These are phyloP conservation scores for Penicillium paxilli DNA, from an alignment of 495 filamentous ascomycete genomes.

Conservation along the genomic window DNA sequence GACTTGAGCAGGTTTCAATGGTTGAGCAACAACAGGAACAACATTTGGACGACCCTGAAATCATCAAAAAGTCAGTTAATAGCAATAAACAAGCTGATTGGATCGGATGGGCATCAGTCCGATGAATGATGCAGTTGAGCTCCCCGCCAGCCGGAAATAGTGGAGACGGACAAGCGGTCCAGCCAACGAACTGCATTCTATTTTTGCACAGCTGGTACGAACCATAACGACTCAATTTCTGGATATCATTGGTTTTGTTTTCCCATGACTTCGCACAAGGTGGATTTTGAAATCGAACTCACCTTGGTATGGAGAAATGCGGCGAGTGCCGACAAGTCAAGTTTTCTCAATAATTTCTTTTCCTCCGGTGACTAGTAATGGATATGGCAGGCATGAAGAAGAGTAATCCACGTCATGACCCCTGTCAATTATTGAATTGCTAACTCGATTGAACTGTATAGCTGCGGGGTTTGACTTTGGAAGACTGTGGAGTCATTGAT, in stretches of 20 bases:
- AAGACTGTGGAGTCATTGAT: not conserved
- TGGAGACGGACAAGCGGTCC: not conserved
- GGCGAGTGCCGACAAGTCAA: not conserved
- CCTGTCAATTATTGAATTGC: not conserved
- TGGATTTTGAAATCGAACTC: too few relatives aligned
- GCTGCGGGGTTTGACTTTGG: not conserved
- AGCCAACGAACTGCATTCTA: conserved; percentile 12
- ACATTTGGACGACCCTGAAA: not conserved
- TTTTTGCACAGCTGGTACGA: conserved; percentile 10
- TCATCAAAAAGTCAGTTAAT: not conserved
- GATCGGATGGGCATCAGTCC: not conserved
- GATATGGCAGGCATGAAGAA: too few relatives aligned
- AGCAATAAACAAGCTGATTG: not conserved
- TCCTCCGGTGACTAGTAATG: not conserved
- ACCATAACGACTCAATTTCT: conserved; percentile 1
- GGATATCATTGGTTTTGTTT: not conserved
- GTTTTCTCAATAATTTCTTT: too few relatives aligned
- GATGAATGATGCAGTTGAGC: conserved; percentile 1
- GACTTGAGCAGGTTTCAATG: too few relatives aligned
- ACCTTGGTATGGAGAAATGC: too few relatives aligned
- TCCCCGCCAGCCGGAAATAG: not conserved
- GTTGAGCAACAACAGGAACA: not conserved
- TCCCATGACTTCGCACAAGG: not conserved
- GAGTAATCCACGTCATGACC: not conserved
- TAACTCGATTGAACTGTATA: not conserved